Base-by-base conservation (phyloP, 352 stramenopile genomes). In the Phytophthora boehmeriae region DNA sequence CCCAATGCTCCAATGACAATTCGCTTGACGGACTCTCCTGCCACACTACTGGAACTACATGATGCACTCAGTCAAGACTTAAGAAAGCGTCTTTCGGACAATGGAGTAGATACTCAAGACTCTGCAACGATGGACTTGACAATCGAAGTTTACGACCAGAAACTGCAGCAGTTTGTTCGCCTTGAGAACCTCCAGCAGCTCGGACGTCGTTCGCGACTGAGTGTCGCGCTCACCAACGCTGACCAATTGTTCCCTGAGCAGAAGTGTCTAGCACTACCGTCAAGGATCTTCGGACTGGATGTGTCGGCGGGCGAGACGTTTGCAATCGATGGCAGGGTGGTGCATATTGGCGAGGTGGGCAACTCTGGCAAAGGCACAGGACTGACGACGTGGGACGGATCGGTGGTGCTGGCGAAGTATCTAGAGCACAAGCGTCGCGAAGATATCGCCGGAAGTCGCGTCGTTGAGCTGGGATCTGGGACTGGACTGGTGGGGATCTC, bases 401-500 rank as follows among this genome's bases (percentile, higher is more conserved):
- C 91, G 8, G 80, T 97, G 4, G 80, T 98, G 32, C 68, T 98
- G n/a, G 89, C 89, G 9, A 97, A 97, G 69, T 97, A 96, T 66
- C 60, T 98, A 11, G 90, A 97, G 68, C 63, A 90, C 42, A 50
- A 69, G 20, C 68, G 66, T 19, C 56, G 49, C 9, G 42, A 35
- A 23, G 48, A 51, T 5, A 51, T 94, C 35, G 32, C 38, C 16
- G 78, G 72, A 13, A 73, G 52, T 50, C 63, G 78, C 1, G 68
- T 97, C 8, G 56, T 97, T 1, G 92, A 98, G 66, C 51, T 98
- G 1, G 91, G 92, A 14, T 74, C 84, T 20, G 92, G 92, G 13
- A 97, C 89, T 0, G 92, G 90, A 6, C 71, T 97, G 17, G 92
- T 93, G 4, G 89, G 91, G 3, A 75, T 97, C 16, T 81, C 90